Base-by-base conservation (phyloP, 2,329 filamentous ascomycete genomes). In the Cladophialophora bantiana region DNA sequence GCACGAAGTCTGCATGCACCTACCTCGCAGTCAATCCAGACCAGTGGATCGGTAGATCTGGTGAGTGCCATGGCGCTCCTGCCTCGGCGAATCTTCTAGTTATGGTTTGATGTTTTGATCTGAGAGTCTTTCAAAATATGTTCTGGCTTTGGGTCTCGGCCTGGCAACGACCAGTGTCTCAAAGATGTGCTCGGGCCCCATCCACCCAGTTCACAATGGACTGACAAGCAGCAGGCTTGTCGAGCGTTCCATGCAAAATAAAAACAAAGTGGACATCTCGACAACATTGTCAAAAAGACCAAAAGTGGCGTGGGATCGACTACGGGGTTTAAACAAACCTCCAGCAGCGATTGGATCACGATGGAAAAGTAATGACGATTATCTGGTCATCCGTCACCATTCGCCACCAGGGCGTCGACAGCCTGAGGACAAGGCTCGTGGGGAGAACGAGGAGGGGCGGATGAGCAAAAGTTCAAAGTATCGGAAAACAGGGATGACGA, bases 11-110 rank as follows among this genome's bases (percentile, higher is more conserved):
- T 59, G 57, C 31, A 15, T 57, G n/a, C 12, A 61, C 72, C 57
- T 77, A 88, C 86, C 79, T 90, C 88, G 75, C 88, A 90, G 80
- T 96, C 93, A 70, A 96, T 94, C 92, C 93, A 96, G 69, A 96
- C 91, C 42, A 96, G 80, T 7, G 90, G 90, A 71, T 89, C 88
- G 59, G 79, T 83, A 26, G 88, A 90, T 52, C 78, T 80, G 65
- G 75, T 72, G 26, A 82, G 74, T 32, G 81, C 76, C 81, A 82
- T 83, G 26, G 32, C n/a, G 36, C 35, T 35, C 18, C 20, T 26
- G 31, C 20, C 45, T 31, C 26, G 45, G 20, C 12, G 10, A 15
- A 26, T 50, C 18, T 50, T 9, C 7, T 26, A 20, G 12, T 31
- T 31, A 20, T 50, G 26, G 18, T 13, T 50, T 15, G 9, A 10